phyloP scores from a whole-genome alignment of 78 protist species.

The Polysphondylium violaceum region DNA sequence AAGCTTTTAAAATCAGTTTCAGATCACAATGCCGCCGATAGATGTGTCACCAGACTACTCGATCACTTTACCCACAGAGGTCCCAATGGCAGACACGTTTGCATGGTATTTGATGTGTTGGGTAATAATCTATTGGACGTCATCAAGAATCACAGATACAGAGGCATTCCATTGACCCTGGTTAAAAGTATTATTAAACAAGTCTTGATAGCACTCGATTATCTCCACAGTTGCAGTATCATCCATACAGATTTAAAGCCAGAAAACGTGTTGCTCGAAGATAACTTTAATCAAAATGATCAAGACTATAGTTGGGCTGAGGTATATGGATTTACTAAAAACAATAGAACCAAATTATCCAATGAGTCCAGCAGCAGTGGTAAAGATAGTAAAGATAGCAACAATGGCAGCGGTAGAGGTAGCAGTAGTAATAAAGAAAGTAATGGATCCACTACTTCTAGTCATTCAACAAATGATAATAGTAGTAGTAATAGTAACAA shows the following conservation, averaged over 20 bases:
- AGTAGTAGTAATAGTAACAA: conserved; percentile 6
- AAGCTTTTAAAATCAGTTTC: conserved; percentile 59
- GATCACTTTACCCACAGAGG: conserved; percentile 91
- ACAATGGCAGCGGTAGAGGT: too few species aligned
- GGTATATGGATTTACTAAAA: conserved; percentile 45
- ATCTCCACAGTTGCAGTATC: conserved; percentile 92
- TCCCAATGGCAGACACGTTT: conserved; percentile 92
- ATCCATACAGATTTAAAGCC: conserved; percentile 99
- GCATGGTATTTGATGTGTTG: conserved; percentile 95
- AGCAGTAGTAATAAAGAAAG: neutral
- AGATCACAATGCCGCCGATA: conserved; percentile 8
- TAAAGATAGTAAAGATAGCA: neutral
- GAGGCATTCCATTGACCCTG: conserved; percentile 92
- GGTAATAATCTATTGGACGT: conserved; percentile 93
- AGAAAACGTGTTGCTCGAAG: conserved; percentile 93
- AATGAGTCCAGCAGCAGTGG: neutral
- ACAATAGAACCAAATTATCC: neutral
- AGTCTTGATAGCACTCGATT: conserved; percentile 88
- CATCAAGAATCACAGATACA: conserved; percentile 87
- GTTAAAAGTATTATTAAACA: conserved; percentile 88
- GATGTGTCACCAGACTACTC: conserved; percentile 50
- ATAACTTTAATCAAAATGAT: neutral
- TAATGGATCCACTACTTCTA: too few species aligned
- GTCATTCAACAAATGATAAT: too few species aligned
- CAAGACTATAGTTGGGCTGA: conserved; percentile 52